Base-by-base conservation (phyloP, 1,139 yeast species). In the Suhomyces anneliseae region DNA sequence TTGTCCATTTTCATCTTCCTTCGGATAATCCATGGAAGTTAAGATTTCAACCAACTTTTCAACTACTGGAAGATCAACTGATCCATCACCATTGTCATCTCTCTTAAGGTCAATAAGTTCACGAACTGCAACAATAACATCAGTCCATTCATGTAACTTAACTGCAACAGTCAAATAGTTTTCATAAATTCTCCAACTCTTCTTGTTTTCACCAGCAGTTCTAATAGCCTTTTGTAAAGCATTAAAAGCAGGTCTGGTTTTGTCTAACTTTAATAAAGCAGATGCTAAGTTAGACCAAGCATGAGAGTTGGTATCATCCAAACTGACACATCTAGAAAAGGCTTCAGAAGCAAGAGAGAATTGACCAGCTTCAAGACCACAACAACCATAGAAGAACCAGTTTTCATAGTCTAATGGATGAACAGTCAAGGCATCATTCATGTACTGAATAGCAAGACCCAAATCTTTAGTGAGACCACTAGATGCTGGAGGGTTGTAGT, bases 271-370 rank as follows among this genome's bases (percentile, higher is more conserved):
- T 39, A 90, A 69, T 46, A 89, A 75, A 0, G 97, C 83, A 14
- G 95, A 84, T 6, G 96, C 92, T 56, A 95, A 75, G 62, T 93
- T 95, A n/a, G 96, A 85, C 99, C 99, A 95, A 1, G 96, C 83
- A 61, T 83, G 83, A 0, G 95, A 78, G 59, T 85, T 90, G 0
- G 84, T 78, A 36, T 88, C 96, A 60, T 92, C 97, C 44, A 93
- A 66, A 0, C 96, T 76, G 27, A 90, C 93, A 69, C 97, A 90
- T 58, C 98, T 75, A 1, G 96, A 85, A 63, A 95, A 92, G 0
- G 97, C 97, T 61, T 90, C 96, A 0, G 97, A 85, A 0, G 98
- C 96, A 41, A 88, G 68, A 35, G 84, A 87, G 69, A 77, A 88
- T 56, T 87, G 84, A 9, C 72, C 78, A 10, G 83, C 67, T 60